These are phyloP conservation scores for Hypoxylon lenormandii DNA, from an alignment of 495 filamentous ascomycete species.

Conservation along the genomic window DNA sequence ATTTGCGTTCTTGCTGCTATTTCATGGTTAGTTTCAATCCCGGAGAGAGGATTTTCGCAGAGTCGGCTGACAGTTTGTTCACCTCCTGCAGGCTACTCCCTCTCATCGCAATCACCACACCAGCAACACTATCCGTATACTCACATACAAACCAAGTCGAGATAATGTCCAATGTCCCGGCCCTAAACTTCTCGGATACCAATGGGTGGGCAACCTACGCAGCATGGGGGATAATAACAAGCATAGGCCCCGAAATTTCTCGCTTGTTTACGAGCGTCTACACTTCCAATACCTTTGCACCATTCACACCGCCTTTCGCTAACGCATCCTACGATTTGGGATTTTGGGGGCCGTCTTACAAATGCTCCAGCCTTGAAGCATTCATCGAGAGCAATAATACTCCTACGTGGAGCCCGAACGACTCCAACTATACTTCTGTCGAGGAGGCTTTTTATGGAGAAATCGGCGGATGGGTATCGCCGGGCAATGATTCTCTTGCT, in stretches of 20 bases:
- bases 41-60: background rate
- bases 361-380: conserved; percentile 19
- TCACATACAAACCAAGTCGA: conserved; percentile 4
- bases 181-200: conserved; percentile 21
- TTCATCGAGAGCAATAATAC: conserved; percentile 18
- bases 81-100: conserved; percentile 6
- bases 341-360: conserved; percentile 40
- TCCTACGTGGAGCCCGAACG: conserved; percentile 12
- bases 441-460: too few species aligned
- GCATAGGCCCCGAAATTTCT: conserved; percentile 20
- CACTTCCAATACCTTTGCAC: conserved; percentile 22
- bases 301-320: conserved; percentile 16
- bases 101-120: conserved; percentile 22
- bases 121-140: conserved; percentile 23
- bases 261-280: conserved; percentile 35
- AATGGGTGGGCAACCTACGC: conserved; percentile 20
- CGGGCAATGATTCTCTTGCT: too few species aligned
- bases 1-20: conserved; percentile 20
- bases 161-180: conserved; percentile 4
- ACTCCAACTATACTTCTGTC: too few species aligned
- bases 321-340: conserved; percentile 34
- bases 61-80: background rate
- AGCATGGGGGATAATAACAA: conserved; percentile 15
- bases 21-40: conserved; percentile 19
- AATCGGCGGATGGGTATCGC: too few species aligned